Conservation (phyloP, 23 red algal genomes). For the Gracilaria vermiculophylla region DNA sequence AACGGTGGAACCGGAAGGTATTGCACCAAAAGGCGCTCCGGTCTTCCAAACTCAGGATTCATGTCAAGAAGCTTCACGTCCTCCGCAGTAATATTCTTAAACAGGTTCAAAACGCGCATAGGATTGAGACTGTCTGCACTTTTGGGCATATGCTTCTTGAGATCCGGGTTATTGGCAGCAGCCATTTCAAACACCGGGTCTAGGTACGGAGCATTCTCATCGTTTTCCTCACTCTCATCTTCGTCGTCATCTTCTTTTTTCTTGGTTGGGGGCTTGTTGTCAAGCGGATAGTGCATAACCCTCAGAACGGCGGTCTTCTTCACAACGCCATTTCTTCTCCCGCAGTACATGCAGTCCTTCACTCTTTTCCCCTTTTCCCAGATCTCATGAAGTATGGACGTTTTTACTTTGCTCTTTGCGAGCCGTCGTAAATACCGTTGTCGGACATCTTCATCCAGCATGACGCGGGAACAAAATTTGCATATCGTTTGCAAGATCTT, state of each 20-base stretch:
- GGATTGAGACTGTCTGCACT: slow-evolving; percentile 88
- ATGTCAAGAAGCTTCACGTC: slow-evolving; percentile 89
- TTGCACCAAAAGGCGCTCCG: slow-evolving; percentile 83
- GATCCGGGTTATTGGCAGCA: slow-evolving; percentile 49
- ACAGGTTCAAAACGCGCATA: slow-evolving; percentile 69
- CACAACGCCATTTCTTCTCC: slow-evolving; percentile 78
- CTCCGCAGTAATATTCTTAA: slow-evolving; percentile 71
- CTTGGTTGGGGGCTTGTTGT: slow-evolving; percentile 58
- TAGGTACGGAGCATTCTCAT: slow-evolving; percentile 20
- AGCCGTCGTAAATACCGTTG: slow-evolving; percentile 25
- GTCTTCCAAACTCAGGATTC: slow-evolving; percentile 74
- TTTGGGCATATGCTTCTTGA: slow-evolving; percentile 70
- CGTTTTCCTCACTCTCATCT: slow-evolving; percentile 58
- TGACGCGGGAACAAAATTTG: slow-evolving; percentile 83
- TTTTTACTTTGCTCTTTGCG: slow-evolving; percentile 66
- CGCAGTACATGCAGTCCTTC: slow-evolving; percentile 74
- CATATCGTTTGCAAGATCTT: slow-evolving; percentile 95
- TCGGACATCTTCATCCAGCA: slow-evolving; percentile 26
- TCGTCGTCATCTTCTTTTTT: slow-evolving; percentile 74
- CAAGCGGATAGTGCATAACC: slow-evolving; percentile 80
- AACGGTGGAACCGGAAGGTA: slow-evolving; percentile 92
- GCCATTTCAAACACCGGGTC: slow-evolving; percentile 60
- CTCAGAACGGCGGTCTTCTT: slow-evolving; percentile 73
- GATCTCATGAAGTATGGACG: slow-evolving; percentile 43
- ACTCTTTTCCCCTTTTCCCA: slow-evolving; percentile 69